Base-by-base conservation (phyloP, 1,284 basidiomycete genomes). In the Gymnopus androsaceus region DNA sequence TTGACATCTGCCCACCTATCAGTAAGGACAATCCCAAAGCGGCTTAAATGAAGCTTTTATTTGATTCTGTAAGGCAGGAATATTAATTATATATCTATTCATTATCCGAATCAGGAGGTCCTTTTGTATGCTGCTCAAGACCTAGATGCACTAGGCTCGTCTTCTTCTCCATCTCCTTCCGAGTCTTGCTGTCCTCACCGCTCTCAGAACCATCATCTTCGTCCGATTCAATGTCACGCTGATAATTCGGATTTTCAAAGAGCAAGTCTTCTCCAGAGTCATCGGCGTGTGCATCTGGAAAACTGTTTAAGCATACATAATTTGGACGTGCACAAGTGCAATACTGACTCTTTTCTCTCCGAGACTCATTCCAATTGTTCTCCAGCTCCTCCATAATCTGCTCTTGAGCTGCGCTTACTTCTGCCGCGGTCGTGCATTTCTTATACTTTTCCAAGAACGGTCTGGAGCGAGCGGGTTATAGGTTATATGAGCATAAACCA, bases 301-400 rank as follows among this genome's bases (percentile, higher is more conserved):
- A 30, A 19, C 60, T 59, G 47, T 41, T 28, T 28, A 30, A 14
- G n/a, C n/a, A n/a, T n/a, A n/a, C 19, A 15, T 7, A 44, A 3
- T 52, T n/a, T n/a, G 17, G 4, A 8, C 21, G 17, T 11, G 34
- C 42, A 12, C 30, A n/a, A 40, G n/a, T 17, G 27, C 4, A 46
- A 21, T 1, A 52, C 59, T 12, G 37, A 83, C 84, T 79, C 74
- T 80, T 78, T 28, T 75, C 70, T 55, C 72, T 67, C 59, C 84
- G 70, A 2, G 82, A 79, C 59, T 83, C 76, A 36, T 75, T 75
- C 67, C 83, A 84, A 59, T 79, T 83, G 27, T 75, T 75, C 69
- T 93, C 85, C 30, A 93, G 78, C 62, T 94, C 90, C 11, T 77
- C 72, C 61, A 95, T 86, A 53, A 95, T 89, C 44, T 69, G 68